These are phyloP conservation scores for Clarkia xantiana DNA, from an alignment of 345 rosid species.

Conservation along the genomic window DNA sequence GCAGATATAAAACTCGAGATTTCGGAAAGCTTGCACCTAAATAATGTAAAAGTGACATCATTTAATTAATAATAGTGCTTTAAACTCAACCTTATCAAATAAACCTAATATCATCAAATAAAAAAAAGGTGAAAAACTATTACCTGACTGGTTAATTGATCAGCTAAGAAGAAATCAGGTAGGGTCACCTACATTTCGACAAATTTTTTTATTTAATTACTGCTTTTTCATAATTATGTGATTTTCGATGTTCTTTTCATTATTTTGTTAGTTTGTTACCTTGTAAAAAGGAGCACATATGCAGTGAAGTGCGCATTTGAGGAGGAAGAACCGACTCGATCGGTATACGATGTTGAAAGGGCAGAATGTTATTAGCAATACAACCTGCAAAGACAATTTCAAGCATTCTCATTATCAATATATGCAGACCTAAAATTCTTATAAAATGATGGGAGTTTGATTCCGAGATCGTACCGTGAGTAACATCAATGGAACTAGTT, in stretches of 20 bases:
- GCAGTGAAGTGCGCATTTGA: conserved; percentile 1
- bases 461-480: too few species aligned
- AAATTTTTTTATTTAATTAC: too few species aligned
- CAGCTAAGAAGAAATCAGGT: conserved; percentile 78
- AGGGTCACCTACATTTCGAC: conserved; percentile 36
- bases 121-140: too few species aligned
- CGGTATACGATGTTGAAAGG: conserved; percentile 8
- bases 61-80: too few species aligned
- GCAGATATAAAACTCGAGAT: conserved; percentile 10
- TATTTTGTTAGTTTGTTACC: conserved; percentile 1
- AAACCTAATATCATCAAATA: too few species aligned
- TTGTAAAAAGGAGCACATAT: conserved; percentile 7
- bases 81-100: too few species aligned
- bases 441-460: too few species aligned
- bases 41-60: background rate
- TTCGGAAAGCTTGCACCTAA: conserved; percentile 8
- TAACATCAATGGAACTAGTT: conserved; percentile 14
- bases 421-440: too few species aligned
- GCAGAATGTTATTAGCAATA: background rate
- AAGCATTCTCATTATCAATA: too few species aligned
- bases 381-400: conserved; percentile 1
- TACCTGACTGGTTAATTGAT: conserved; percentile 83
- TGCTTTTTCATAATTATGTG: background rate
- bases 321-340: conserved; percentile 7
- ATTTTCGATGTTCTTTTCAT: too few species aligned